Base-by-base conservation (phyloP, 805 yeast genomes). In the Wickerhamiella kazuoi region DNA sequence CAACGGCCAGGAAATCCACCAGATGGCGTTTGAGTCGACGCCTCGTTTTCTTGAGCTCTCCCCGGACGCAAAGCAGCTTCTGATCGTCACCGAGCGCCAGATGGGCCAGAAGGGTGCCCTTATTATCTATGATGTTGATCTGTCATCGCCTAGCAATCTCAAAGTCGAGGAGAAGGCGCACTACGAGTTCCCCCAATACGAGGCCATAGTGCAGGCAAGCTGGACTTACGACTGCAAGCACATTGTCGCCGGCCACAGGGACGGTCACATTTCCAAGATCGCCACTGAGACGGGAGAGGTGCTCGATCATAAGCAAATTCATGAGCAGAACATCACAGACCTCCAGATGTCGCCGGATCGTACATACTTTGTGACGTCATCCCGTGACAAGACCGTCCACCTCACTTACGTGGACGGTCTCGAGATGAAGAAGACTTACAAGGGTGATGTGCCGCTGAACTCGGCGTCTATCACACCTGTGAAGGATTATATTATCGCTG, bases 391-490 rank as follows among this genome's bases (percentile, higher is more conserved):
- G 63, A 69, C 76, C 42, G 81, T 96, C 5, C 67, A 71, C 44
- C 63, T 90, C 44, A 65, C 81, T 39, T 87, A 82, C 56, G 81
- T 79, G 36, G 93, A 81, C 46, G 68, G 76, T 37, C 67, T 90
- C 44, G 69, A 74, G 46, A 55, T 75, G 38, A 60, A 80, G 59
- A 84, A 86, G 62, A 74, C 72, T 17, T 90, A 68, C 61, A 72
- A 69, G 50, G 76, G 94, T 4, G 96, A 84, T 57, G 84, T 93
- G 39, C 96, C 97, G 42, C 70, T 90, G 69, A 90, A 90, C 67
- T 73, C 94, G 29, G 97, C 97, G 16, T 78, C 93, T 48, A 79
- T 90, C 50, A 86, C 98, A 14, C 93, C 97, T 20, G 67, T 76
- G 42, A 90, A 90, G 64, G 87, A 90, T 56, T 87, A 77, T 56